Percentiles rank a stretch among this genome's conserved stretches.
phyloP scores from a whole-genome alignment of 23 red algal genomes.

The Gracilaria domingensis region DNA sequence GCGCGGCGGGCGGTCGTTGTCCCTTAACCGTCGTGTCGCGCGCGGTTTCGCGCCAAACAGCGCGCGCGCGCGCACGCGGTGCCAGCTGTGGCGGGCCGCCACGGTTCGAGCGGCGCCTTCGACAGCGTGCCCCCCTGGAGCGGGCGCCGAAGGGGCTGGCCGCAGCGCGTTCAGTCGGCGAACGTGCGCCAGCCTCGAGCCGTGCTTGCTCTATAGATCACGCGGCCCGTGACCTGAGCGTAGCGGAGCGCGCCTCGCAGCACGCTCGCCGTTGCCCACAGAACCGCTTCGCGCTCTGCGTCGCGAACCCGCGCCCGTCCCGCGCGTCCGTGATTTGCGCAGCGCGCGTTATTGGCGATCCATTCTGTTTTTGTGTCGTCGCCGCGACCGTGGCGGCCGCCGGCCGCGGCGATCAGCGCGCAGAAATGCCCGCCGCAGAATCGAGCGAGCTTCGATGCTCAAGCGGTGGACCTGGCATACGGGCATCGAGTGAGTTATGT shows the following conservation, averaged over 20 bases:
- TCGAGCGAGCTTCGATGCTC: constrained; percentile 54
- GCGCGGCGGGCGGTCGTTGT: neutral
- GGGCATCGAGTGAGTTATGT: constrained; percentile 66
- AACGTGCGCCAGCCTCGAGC: neutral
- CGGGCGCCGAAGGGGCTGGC: no score
- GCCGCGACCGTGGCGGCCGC: neutral
- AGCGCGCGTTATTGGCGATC: neutral
- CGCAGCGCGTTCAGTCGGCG: neutral
- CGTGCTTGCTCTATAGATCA: no score
- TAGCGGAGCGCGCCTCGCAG: neutral
- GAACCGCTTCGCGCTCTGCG: neutral
- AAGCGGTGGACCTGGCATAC: constrained; percentile 80
- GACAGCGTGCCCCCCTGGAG: neutral
- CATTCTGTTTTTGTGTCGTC: neutral
- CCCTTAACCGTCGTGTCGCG: neutral
- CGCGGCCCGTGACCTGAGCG: no score
- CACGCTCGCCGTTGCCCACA: neutral
- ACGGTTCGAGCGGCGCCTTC: neutral
- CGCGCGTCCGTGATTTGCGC: neutral
- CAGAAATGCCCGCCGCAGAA: constrained; percentile 41
- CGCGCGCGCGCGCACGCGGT: neutral
- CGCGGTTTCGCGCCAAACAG: neutral
- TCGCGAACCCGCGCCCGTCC: neutral
- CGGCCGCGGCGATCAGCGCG: no score
- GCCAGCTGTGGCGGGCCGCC: neutral